Evolutionary conservation across 2,329 filamentous ascomycete genomes (phyloP).

Genomic region (Leptographium flavum): DNA sequence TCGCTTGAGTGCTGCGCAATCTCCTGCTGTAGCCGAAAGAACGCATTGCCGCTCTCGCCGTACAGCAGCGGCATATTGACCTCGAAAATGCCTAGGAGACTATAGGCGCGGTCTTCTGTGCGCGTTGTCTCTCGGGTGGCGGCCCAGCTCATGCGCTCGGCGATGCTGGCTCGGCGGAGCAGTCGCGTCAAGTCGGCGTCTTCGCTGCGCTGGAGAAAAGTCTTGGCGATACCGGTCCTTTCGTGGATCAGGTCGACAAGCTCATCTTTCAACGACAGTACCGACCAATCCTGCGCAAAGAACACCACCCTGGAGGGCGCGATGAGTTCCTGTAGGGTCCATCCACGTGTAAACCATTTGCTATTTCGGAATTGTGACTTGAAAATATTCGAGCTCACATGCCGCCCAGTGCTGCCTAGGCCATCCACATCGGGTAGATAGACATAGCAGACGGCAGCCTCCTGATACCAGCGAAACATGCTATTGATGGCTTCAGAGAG

Average conservation of each 20-base stretch:
- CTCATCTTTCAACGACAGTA: slow-evolving; percentile 12
- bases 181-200: too few species aligned
- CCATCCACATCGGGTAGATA: slow-evolving; percentile 16
- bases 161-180: slow-evolving; percentile 6
- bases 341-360: slow-evolving; percentile 11
- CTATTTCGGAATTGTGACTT: too few species aligned
- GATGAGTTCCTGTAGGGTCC: slow-evolving; percentile 14
- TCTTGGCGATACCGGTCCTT: slow-evolving; percentile 17
- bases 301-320: slow-evolving; percentile 11
- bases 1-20: slow-evolving; percentile 15
- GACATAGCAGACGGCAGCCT: slow-evolving; percentile 20
- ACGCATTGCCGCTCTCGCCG: slow-evolving; percentile 15
- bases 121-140: slow-evolving; percentile 12
- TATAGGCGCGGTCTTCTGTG: slow-evolving; percentile 15
- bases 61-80: slow-evolving; percentile 18
- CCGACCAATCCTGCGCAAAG: slow-evolving; percentile 11
- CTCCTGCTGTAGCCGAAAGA: slow-evolving; percentile 15
- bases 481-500: slow-evolving; percentile 18
- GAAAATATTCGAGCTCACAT: too few species aligned
- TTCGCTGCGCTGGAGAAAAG: slow-evolving; percentile 9
- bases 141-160: slow-evolving; percentile 16
- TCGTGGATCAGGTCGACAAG: slow-evolving; percentile 13
- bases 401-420: background rate
- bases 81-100: slow-evolving; percentile 16
- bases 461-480: slow-evolving; percentile 18